Evolutionary conservation across 495 filamentous ascomycete species (phyloP).

Genomic region (Xeromyces bisporus): DNA sequence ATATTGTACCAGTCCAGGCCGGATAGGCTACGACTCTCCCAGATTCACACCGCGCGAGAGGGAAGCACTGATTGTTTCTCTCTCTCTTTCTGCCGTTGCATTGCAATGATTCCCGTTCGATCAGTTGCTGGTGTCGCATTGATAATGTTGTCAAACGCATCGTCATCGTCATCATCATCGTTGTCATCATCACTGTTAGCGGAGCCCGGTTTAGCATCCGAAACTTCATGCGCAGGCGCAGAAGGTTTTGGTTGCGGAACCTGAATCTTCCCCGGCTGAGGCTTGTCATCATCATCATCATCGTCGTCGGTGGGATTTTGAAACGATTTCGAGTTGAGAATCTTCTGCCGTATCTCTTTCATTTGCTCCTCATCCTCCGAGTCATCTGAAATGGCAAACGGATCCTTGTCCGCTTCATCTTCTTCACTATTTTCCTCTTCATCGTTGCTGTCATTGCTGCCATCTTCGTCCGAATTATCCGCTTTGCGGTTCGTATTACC

Average conservation of each 20-base stretch:
- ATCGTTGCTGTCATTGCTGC: slow-evolving; percentile 33
- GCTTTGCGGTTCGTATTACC: slow-evolving; percentile 66
- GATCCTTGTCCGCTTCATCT: slow-evolving; percentile 39
- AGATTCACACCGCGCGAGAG: slow-evolving; percentile 45
- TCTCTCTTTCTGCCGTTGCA: slow-evolving; percentile 28
- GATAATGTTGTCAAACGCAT: slow-evolving; percentile 78
- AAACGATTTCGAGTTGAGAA: slow-evolving; percentile 76
- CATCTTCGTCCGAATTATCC: slow-evolving; percentile 29
- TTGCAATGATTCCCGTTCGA: slow-evolving; percentile 52
- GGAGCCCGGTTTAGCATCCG: slow-evolving; percentile 43
- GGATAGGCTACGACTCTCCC: no score
- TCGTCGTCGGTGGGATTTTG: slow-evolving; percentile 40
- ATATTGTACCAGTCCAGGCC: no score
- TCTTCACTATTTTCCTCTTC: slow-evolving; percentile 30
- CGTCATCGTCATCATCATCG: slow-evolving; percentile 49
- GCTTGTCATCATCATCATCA: slow-evolving; percentile 36
- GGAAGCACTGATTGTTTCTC: slow-evolving; percentile 35
- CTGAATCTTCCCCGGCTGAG: slow-evolving; percentile 35
- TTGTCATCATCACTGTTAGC: slow-evolving; percentile 50
- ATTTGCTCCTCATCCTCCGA: slow-evolving; percentile 77
- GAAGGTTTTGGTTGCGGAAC: slow-evolving; percentile 26
- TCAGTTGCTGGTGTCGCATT: slow-evolving; percentile 75
- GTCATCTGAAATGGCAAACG: slow-evolving; percentile 58
- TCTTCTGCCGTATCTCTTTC: slow-evolving; percentile 71
- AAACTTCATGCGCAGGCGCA: background rate